Evolutionary conservation across 2,329 filamentous ascomycete genomes (phyloP).

Genomic region (Beauveria medogensis): DNA sequence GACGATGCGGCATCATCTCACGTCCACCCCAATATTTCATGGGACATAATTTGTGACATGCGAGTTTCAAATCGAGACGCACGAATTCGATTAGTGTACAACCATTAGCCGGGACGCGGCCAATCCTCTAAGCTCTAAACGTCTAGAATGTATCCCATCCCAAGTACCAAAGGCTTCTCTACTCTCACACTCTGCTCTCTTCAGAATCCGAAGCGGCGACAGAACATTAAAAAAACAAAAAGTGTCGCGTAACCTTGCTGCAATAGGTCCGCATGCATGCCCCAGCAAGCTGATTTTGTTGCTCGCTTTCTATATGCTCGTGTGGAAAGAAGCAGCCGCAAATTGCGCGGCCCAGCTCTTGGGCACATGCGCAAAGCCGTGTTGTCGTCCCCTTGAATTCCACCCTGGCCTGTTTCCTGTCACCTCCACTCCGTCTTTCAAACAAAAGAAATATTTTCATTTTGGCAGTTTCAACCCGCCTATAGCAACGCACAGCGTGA

Average conservation of each 20-base stretch:
- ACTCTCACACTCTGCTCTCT: background rate
- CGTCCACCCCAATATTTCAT: no score
- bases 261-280: background rate
- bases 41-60: no score
- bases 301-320: conserved; percentile 3
- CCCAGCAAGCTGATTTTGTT: background rate
- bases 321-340: background rate
- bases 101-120: conserved; percentile 9
- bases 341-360: conserved; percentile 4
- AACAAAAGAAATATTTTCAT: conserved; percentile 11
- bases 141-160: conserved; percentile 10
- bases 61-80: background rate
- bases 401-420: conserved; percentile 8
- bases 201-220: background rate
- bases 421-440: conserved; percentile 1
- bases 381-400: background rate
- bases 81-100: conserved; percentile 10
- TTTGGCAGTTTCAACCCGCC: conserved; percentile 4
- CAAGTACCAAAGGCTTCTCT: background rate
- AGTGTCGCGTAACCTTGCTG: background rate
- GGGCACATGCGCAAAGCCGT: background rate
- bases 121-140: conserved; percentile 11
- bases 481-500: background rate
- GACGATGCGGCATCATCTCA: no score
- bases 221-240: conserved; percentile 4